Evolutionary conservation across 306 rosid species (phyloP).

Genomic region (Lathyrus tuberosus): DNA sequence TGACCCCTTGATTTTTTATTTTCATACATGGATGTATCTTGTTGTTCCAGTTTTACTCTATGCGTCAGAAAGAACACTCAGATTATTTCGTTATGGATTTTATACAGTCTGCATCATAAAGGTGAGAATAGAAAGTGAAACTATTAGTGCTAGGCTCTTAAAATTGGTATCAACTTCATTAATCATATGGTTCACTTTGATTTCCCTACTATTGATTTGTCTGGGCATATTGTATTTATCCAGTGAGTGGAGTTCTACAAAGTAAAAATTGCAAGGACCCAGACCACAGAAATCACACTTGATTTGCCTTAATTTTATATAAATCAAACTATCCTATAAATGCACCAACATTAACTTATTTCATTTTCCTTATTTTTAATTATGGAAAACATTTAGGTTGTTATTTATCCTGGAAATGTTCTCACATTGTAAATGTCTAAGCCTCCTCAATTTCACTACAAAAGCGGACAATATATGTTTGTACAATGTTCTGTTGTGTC

Average conservation of each 20-base stretch:
- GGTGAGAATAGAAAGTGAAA: slow-evolving; percentile 54
- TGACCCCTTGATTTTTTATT: too few species aligned
- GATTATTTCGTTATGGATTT: slow-evolving; percentile 88
- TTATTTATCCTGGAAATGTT: slow-evolving; percentile 95
- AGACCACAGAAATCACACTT: background rate
- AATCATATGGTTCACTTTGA: slow-evolving; percentile 11
- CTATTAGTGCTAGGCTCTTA: slow-evolving; percentile 10
- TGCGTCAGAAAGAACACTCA: slow-evolving; percentile 84
- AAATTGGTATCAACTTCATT: slow-evolving; percentile 20
- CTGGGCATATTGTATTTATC: slow-evolving; percentile 5
- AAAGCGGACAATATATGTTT: slow-evolving; percentile 99
- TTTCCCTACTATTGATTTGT: background rate
- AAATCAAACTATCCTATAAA: slow-evolving; percentile 16
- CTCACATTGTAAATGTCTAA: slow-evolving; percentile 95
- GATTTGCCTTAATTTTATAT: background rate
- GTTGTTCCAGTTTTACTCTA: too few species aligned
- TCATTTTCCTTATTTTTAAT: background rate
- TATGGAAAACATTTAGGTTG: slow-evolving; percentile 64
- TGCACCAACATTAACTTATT: slow-evolving; percentile 2
- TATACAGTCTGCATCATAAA: slow-evolving; percentile 77
- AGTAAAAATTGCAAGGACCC: slow-evolving; percentile 21
- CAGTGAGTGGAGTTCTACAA: background rate
- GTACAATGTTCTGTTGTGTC: slow-evolving; percentile 99
- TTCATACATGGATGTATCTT: too few species aligned
- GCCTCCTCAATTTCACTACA: slow-evolving; percentile 89